These are phyloP conservation scores for Diaporthe caulivora DNA, from an alignment of 2,329 filamentous ascomycete genomes.

Conservation along the genomic window DNA sequence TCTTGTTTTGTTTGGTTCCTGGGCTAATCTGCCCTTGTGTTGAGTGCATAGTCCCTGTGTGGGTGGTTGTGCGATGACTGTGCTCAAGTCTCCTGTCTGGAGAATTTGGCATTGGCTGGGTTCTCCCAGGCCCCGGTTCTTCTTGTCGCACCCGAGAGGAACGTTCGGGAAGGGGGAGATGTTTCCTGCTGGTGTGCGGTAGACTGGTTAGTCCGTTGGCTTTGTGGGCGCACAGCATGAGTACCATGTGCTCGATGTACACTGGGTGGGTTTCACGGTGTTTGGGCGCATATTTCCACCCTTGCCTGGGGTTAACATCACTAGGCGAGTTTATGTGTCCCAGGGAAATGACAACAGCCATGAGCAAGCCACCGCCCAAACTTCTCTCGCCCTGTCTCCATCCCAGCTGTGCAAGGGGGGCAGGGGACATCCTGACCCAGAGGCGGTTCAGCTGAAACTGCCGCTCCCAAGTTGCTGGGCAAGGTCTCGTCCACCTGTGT, in stretches of 20 bases:
- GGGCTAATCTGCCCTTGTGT: constrained; percentile 8
- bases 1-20: constrained; percentile 8
- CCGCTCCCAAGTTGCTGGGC: not conserved
- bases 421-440: not conserved
- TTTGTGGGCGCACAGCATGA: constrained; percentile 33
- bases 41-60: not conserved
- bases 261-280: constrained; percentile 10
- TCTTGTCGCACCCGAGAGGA: constrained; percentile 30
- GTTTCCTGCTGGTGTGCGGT: not conserved
- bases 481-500: not conserved
- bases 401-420: not conserved
- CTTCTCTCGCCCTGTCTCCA: not conserved
- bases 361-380: not conserved
- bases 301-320: not conserved
- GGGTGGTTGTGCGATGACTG: constrained; percentile 22
- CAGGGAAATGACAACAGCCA: not conserved
- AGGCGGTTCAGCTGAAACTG: constrained; percentile 24
- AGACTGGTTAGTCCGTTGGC: constrained; percentile 4
- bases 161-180: not conserved
- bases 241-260: constrained; percentile 28
- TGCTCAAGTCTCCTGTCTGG: not conserved
- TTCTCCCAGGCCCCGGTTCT: not conserved
- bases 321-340: not conserved
- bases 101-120: constrained; percentile 4
- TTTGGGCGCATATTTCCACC: not conserved